Evolutionary conservation across 1,284 basidiomycete species (phyloP), one percentile per base, ranked within the genome.

Genomic region (Taiwanofungus camphoratus): DNA sequence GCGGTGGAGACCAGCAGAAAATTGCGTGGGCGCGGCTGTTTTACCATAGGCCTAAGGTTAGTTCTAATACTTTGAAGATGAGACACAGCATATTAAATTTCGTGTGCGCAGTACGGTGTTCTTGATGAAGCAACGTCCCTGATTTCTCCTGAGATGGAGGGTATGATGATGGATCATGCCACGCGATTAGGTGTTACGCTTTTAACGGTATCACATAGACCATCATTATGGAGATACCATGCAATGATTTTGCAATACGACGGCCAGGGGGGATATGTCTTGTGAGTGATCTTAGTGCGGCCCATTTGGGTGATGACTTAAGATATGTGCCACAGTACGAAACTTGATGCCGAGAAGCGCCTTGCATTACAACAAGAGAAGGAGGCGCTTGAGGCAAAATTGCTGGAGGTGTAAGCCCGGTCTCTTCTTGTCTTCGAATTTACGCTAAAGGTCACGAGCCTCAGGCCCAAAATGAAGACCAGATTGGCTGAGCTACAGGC

Each of bases 1-100:
- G 87, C 53, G 94, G 89, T 2, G 89, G 87, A 23, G 87, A 89
- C 58, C 84, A 90, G 58, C 87, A 89, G 65, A 87, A 95, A 63
- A 89, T 99, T 49, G 95, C 95, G 0, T 98, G 96, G 92, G 94
- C 93, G 5, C 73, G 95, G 49, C 64, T 99, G 52, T 99, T 97
- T 66, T 99, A 98, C 66, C 95, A 99, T 63, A 74, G 77, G 51
- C 95, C 95, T 15, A 93, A 92, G 74, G 91, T 84, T 53, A 49
- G 63, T 45, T 15, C 30, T 19, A 19, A 23, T 18, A 18, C 44
- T 43, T 42, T 23, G 18, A 6, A 22, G 31, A 6, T 27, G 16
- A 21, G 9, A 12, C 12, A 20, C 19, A 7, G 11, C 13, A n/a
- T 16, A 13, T 29, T 39, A 19, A 27, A 13, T 34, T 8, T 35